phyloP scores from a whole-genome alignment of 352 stramenopile genomes.

The Blastocystis sp. region DNA sequence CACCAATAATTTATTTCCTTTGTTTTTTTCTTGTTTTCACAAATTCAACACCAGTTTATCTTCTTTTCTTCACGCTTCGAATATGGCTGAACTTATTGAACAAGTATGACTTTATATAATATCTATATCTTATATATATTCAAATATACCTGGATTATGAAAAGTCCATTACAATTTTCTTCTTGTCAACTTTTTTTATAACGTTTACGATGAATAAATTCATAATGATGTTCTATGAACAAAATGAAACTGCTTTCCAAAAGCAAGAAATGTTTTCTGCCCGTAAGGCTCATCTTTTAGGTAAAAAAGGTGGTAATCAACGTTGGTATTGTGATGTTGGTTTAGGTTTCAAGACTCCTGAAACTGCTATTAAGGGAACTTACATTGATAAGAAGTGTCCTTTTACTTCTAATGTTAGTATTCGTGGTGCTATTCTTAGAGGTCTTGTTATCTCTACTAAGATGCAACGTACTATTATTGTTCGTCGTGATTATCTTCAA shows the following conservation, averaged over 20 bases:
- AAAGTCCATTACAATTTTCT: too few species aligned
- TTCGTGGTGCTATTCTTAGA: constrained; percentile 88
- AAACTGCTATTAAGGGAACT: constrained; percentile 49
- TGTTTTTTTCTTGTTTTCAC: too few species aligned
- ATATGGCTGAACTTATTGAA: too few species aligned
- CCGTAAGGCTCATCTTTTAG: constrained; percentile 31
- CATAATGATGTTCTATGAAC: too few species aligned
- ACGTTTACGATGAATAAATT: too few species aligned
- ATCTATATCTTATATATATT: too few species aligned
- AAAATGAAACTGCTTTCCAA: constrained; percentile 36
- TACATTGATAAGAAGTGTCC: constrained; percentile 99
- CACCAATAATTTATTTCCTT: too few species aligned
- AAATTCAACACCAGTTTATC: too few species aligned
- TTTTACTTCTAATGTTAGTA: constrained; percentile 96
- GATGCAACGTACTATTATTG: constrained; percentile 97
- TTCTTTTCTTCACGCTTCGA: too few species aligned
- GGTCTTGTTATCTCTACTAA: constrained; percentile 95
- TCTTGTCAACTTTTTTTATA: too few species aligned
- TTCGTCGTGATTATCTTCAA: constrained; percentile 95
- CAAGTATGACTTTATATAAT: too few species aligned
- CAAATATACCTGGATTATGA: too few species aligned
- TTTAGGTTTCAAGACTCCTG: constrained; percentile 27
- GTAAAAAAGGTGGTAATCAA: constrained; percentile 34
- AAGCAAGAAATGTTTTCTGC: constrained; percentile 37
- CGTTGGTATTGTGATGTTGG: constrained; percentile 32